A percentile compares a stretch with the other conserved stretches of the same genome.
These are phyloP conservation scores for Chaetomiaceae sp. DNA, from an alignment of 2,329 filamentous ascomycete species.

Conservation along the genomic window DNA sequence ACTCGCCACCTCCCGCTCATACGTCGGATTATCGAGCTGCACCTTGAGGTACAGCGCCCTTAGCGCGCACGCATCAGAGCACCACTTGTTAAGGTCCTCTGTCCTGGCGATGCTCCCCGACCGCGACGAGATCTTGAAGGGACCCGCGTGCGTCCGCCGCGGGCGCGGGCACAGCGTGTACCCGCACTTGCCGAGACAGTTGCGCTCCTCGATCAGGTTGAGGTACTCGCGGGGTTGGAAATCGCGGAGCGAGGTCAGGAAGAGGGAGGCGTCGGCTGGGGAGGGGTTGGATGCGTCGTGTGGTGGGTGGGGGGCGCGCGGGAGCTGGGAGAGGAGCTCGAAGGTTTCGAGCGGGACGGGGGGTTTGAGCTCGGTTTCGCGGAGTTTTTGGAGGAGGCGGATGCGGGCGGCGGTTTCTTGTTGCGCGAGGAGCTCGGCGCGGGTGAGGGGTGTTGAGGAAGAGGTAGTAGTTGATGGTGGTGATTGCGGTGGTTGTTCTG, in stretches of 20 bases:
- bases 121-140: constrained; percentile 59
- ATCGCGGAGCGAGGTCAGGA: constrained; percentile 61
- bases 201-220: constrained; percentile 81
- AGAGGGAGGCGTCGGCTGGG: constrained; percentile 56
- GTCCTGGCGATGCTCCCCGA: constrained; percentile 63
- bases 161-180: constrained; percentile 65
- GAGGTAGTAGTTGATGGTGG: constrained; percentile 22
- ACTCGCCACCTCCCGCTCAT: constrained; percentile 6
- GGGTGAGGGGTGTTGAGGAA: constrained; percentile 32
- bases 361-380: constrained; percentile 66
- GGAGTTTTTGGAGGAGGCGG: constrained; percentile 59
- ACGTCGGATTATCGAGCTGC: constrained; percentile 72
- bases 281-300: constrained; percentile 37
- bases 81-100: constrained; percentile 80
- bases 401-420: constrained; percentile 23
- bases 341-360: constrained; percentile 56
- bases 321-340: constrained; percentile 63
- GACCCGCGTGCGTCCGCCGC: constrained; percentile 53
- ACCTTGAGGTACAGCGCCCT: constrained; percentile 82
- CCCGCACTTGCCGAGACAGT: constrained; percentile 75
- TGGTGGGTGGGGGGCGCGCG: constrained; percentile 34
- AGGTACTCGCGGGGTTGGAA: constrained; percentile 91
- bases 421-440: constrained; percentile 35
- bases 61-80: constrained; percentile 71
- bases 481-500: constrained; percentile 26